A percentile compares a stretch with the other conserved stretches of the same genome.
Evolutionary conservation across 179 eudicot species (phyloP).

Genomic region (Beta lomatogona): DNA sequence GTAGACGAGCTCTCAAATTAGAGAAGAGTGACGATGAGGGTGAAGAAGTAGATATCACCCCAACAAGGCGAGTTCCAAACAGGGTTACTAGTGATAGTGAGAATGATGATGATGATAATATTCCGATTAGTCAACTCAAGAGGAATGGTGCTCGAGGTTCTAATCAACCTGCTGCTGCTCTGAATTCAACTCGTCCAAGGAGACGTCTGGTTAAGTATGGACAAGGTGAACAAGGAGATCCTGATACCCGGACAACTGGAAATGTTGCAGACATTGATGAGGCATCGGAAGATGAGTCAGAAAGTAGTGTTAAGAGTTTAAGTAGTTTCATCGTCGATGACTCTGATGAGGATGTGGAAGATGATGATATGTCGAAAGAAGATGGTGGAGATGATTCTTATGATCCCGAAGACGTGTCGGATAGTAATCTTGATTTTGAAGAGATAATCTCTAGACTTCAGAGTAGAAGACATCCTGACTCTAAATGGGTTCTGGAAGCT

Average conservation of each 20-base stretch:
- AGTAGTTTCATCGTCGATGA: constrained; percentile 57
- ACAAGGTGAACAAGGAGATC: constrained; percentile 17
- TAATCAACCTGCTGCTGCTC: not conserved
- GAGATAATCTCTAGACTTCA: constrained; percentile 50
- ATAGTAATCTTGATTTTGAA: constrained; percentile 34
- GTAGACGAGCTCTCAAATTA: constrained; percentile 26
- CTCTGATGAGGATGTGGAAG: constrained; percentile 38
- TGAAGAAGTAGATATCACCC: constrained; percentile 23
- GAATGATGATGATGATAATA: constrained; percentile 50
- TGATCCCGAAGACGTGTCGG: constrained; percentile 42
- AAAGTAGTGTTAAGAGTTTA: constrained; percentile 50
- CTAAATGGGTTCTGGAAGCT: constrained; percentile 64
- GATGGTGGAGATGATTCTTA: constrained; percentile 29
- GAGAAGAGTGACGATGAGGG: constrained; percentile 23
- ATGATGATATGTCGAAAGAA: constrained; percentile 20
- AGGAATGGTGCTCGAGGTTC: constrained; percentile 25
- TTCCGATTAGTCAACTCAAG: constrained; percentile 51
- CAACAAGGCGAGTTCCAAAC: constrained; percentile 20
- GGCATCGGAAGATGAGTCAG: constrained; percentile 33
- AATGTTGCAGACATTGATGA: constrained; percentile 20
- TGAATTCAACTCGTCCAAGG: constrained; percentile 9
- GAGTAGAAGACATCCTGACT: constrained; percentile 41
- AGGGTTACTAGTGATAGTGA: not conserved
- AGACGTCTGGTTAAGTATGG: constrained; percentile 29
- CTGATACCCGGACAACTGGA: not conserved